Conservation (phyloP, 306 rosid genomes). For the barrel medic (Medicago truncatula) region MtrunA17r5.0-ANR NC_053049.1:10862501-10863000, state of each 20-base stretch:
- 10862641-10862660: conserved; percentile 72
- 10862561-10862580: conserved; percentile 48
- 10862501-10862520: conserved; percentile 71
- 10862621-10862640: conserved; percentile 50
- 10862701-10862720: conserved; percentile 33
- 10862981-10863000: conserved; percentile 49
- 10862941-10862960: conserved; percentile 57
- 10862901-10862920: conserved; percentile 60
- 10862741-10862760: conserved; percentile 54
- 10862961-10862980: conserved; percentile 46
- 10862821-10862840: conserved; percentile 43
- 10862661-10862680: conserved; percentile 46
- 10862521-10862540: conserved; percentile 72
- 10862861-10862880: conserved; percentile 53
- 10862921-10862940: conserved; percentile 45
- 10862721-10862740: conserved; percentile 41
- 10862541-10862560: conserved; percentile 64
- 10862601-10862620: conserved; percentile 3
- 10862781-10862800: conserved; percentile 41
- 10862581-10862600: conserved; percentile 49
- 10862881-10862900: conserved; percentile 50
- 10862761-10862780: conserved; percentile 50
- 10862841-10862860: conserved; percentile 50
- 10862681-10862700: conserved; percentile 11
- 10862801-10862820: conserved; percentile 25